Evolutionary conservation across 148 eudicot species (phyloP).

Genomic region (Euryodendron excelsum): DNA sequence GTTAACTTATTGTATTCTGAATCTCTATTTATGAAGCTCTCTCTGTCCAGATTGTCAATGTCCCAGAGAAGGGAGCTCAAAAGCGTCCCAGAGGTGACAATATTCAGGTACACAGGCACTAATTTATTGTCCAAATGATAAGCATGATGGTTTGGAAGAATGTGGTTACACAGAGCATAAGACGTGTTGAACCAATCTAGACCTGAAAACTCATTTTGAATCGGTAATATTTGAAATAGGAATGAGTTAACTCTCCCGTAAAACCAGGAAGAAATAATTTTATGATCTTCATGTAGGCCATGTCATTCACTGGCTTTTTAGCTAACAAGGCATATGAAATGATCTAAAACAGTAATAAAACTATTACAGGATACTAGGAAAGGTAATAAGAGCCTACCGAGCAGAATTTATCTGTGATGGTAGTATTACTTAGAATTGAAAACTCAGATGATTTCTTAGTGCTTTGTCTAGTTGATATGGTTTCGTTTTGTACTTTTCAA

Average conservation of each 20-base stretch:
- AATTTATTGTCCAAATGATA: neutral
- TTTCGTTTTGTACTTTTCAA: neutral
- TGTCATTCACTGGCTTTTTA: neutral
- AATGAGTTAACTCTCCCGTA: neutral
- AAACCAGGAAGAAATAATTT: neutral
- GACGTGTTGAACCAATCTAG: neutral
- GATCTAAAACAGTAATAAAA: neutral
- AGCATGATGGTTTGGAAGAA: conserved; percentile 1
- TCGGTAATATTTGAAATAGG: neutral
- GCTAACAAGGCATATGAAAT: neutral
- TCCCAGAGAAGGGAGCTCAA: conserved; percentile 98
- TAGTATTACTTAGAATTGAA: neutral
- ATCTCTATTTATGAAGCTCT: conserved; percentile 15
- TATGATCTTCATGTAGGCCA: neutral
- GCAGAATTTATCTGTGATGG: neutral
- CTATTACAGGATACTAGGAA: neutral
- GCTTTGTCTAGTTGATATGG: neutral
- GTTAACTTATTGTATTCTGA: conserved; percentile 14
- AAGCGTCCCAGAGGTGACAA: conserved; percentile 99
- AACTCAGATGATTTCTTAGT: neutral
- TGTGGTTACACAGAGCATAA: neutral
- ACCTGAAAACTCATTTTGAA: neutral
- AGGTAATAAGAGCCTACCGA: neutral
- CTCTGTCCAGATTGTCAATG: conserved; percentile 75
- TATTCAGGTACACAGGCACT: conserved; percentile 65